Evolutionary conservation across 1,284 basidiomycete species (phyloP).

Genomic region (Garcileccinum viscosum): DNA sequence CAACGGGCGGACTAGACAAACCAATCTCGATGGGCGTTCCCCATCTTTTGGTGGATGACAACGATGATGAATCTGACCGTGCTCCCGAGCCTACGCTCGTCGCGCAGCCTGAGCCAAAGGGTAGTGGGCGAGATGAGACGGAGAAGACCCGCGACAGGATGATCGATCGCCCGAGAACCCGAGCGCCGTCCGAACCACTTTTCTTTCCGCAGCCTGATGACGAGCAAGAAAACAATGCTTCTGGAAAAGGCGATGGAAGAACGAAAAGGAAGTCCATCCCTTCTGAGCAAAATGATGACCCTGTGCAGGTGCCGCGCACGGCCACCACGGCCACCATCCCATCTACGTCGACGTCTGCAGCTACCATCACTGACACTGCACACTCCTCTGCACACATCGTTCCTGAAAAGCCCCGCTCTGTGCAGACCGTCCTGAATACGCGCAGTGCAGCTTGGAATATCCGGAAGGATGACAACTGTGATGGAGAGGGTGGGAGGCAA

Average conservation of each 20-base stretch:
- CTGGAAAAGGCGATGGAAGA: not conserved
- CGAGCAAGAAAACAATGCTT: constrained; percentile 2
- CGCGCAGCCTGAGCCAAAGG: constrained; percentile 19
- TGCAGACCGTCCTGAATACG: constrained; percentile 56
- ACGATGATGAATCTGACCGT: constrained; percentile 5
- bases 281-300: not conserved
- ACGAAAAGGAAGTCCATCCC: not conserved
- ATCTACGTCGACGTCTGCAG: constrained; percentile 9
- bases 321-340: not conserved
- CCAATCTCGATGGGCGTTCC: constrained; percentile 17
- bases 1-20: not conserved
- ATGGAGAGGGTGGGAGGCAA: constrained; percentile 30
- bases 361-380: not conserved
- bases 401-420: constrained; percentile 31
- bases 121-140: not conserved
- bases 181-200: constrained; percentile 30
- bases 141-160: not conserved
- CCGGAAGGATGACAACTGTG: constrained; percentile 26
- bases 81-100: constrained; percentile 36
- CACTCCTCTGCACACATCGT: not conserved
- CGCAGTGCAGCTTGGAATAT: constrained; percentile 54
- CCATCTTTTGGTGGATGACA: constrained; percentile 6
- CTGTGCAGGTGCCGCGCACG: not conserved
- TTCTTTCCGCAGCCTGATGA: constrained; percentile 35
- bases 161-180: constrained; percentile 16